Percentiles rank a stretch among this genome's conserved stretches.
These are phyloP conservation scores for Hortiboletus campestris DNA, from an alignment of 768 basidiomycete genomes.

Conservation along the genomic window DNA sequence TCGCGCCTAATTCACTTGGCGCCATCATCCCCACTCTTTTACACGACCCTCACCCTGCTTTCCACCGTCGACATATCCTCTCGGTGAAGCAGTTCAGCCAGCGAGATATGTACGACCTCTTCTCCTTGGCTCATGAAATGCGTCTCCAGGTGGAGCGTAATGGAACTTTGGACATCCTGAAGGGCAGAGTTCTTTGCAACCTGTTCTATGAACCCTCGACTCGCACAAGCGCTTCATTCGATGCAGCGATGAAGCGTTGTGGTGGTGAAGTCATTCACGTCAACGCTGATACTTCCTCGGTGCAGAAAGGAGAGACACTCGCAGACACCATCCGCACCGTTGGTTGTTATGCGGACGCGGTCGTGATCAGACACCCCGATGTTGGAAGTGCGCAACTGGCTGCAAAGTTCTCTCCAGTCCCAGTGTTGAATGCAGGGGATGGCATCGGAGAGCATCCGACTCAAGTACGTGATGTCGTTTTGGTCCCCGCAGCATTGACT, in stretches of 20 bases:
- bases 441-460: slow-evolving; percentile 98
- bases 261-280: slow-evolving; percentile 94
- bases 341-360: slow-evolving; percentile 92
- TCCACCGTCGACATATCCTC: slow-evolving; percentile 91
- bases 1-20: slow-evolving; percentile 6
- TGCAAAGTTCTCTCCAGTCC: slow-evolving; percentile 95
- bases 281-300: slow-evolving; percentile 77
- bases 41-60: slow-evolving; percentile 68
- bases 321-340: slow-evolving; percentile 93
- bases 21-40: slow-evolving; percentile 16
- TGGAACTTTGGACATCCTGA: slow-evolving; percentile 83
- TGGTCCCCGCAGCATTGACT: background rate
- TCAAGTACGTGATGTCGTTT: slow-evolving; percentile 53
- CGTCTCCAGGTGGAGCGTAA: slow-evolving; percentile 91
- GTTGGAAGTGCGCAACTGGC: slow-evolving; percentile 92
- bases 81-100: slow-evolving; percentile 91
- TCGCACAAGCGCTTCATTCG: slow-evolving; percentile 92
- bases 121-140: slow-evolving; percentile 96
- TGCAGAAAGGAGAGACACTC: slow-evolving; percentile 89
- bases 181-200: slow-evolving; percentile 87
- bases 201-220: slow-evolving; percentile 98
- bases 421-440: slow-evolving; percentile 95
- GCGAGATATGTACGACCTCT: slow-evolving; percentile 89
- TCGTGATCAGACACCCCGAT: slow-evolving; percentile 92
- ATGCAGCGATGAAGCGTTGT: slow-evolving; percentile 98